Percentiles rank a stretch among this genome's conserved stretches.
Evolutionary conservation across 2,329 filamentous ascomycete species (phyloP).

Genomic region (Pseudogymnoascus sp.): DNA sequence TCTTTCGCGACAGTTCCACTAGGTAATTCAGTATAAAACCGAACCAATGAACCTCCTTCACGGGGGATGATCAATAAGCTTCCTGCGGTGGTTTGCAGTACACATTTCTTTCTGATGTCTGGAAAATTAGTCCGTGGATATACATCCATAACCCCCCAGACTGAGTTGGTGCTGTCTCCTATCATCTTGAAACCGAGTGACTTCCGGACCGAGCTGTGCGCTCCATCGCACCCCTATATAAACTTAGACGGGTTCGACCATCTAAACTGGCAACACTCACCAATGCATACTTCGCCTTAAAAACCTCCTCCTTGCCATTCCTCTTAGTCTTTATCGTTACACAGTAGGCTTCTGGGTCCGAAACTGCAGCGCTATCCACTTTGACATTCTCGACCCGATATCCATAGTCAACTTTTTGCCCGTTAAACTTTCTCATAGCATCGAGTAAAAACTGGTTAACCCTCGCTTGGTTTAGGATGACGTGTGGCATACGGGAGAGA

Average conservation of each 20-base stretch:
- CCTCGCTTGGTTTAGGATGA: conserved; percentile 51
- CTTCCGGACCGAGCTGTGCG: conserved; percentile 43
- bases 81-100: conserved; percentile 49
- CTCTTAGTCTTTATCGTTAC: too few species aligned
- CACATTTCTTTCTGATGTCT: conserved; percentile 52
- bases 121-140: conserved; percentile 49
- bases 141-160: conserved; percentile 54
- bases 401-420: conserved; percentile 46
- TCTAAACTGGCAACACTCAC: too few species aligned
- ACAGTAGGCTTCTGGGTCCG: conserved; percentile 30
- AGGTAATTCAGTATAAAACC: conserved; percentile 56
- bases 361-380: conserved; percentile 34
- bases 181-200: conserved; percentile 49
- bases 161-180: conserved; percentile 48
- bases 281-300: conserved; percentile 45
- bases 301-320: conserved; percentile 34
- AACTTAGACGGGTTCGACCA: too few species aligned
- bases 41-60: conserved; percentile 49
- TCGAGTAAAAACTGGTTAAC: too few species aligned
- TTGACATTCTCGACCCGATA: conserved; percentile 41
- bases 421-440: conserved; percentile 22
- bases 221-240: conserved; percentile 38
- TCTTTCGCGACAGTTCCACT: conserved; percentile 46
- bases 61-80: conserved; percentile 57
- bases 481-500: conserved; percentile 40